Base-by-base conservation (phyloP, 108 stramenopile species). In the Pseudonitzschia multistriata region DNA sequence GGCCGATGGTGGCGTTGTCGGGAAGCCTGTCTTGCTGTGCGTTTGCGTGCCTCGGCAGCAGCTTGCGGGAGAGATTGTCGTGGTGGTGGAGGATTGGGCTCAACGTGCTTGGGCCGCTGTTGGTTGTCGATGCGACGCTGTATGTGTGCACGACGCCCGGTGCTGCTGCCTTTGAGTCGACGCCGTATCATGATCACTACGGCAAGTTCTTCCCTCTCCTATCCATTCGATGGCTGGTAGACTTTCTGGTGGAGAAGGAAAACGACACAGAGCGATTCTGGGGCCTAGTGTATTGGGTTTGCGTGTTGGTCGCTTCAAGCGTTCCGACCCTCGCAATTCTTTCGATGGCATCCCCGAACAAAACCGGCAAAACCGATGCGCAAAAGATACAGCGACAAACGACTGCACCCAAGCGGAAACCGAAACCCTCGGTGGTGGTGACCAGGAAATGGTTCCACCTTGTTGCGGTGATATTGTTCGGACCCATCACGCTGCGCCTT, bases 361-460 rank as follows among this genome's bases (percentile, higher is more conserved):
- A n/a, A 48, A 48, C 47, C 19, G 19, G 17, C 14, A n/a, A 40
- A 13, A 13, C n/a, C 15, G 27, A 24, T 62, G 7, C 24, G 3
- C 45, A 52, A 39, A 59, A 49, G 21, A n/a, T n/a, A n/a, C n/a
- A n/a, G n/a, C n/a, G 42, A 45, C 42, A 13, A 10, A 45, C 42
- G 42, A 45, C 42, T 17, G 17, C 42, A 10, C 13, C 42, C 22
- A 28, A 34, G 8, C 53, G 10, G 7, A 30, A 56, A 13, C 55
- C 2, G 15, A 45, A 45, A 45, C 24, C 37, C n/a, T 62, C 69
- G 19, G 83, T 87, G 21, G 74, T 86, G 21, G 49, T 88, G 36
- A 71, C 78, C 70, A 68, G 91, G 45, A 94, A 91, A 80, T 94
- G 86, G 81, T 94, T 94, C 78, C 93, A 94, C 68, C 42, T 83